Percentiles rank a stretch among this genome's conserved stretches.
These are phyloP conservation scores for Bidens hawaiensis DNA, from an alignment of 140 eudicot genomes.

Conservation along the genomic window DNA sequence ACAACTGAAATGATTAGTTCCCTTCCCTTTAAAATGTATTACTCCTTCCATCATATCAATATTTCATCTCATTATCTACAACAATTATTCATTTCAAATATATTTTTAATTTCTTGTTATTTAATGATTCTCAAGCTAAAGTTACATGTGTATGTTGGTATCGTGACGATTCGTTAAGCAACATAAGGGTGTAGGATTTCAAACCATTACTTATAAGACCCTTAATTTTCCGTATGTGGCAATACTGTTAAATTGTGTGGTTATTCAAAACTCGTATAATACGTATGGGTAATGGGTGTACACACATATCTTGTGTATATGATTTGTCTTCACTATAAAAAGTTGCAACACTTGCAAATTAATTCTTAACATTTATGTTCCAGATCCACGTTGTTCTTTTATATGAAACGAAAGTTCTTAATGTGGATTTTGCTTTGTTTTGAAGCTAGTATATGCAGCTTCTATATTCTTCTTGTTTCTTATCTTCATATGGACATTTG, in stretches of 20 bases:
- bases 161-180: no score
- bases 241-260: not conserved
- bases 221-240: no score
- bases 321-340: no score
- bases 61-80: not conserved
- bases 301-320: no score
- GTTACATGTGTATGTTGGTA: no score
- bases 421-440: conserved; percentile 24
- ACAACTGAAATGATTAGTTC: conserved; percentile 29
- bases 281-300: no score
- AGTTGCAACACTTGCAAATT: not conserved
- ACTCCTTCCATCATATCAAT: not conserved
- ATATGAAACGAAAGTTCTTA: no score
- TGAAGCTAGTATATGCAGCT: conserved; percentile 27
- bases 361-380: not conserved
- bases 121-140: no score
- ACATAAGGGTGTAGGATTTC: no score
- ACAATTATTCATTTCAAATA: no score
- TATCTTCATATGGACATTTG: conserved; percentile 27
- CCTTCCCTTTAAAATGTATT: not conserved
- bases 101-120: no score
- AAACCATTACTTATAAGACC: no score
- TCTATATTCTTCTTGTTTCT: conserved; percentile 35
- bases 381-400: not conserved
- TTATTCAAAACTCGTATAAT: not conserved